Conservation (phyloP, 768 basidiomycete genomes). For the Termitomyces sp. region DNA sequence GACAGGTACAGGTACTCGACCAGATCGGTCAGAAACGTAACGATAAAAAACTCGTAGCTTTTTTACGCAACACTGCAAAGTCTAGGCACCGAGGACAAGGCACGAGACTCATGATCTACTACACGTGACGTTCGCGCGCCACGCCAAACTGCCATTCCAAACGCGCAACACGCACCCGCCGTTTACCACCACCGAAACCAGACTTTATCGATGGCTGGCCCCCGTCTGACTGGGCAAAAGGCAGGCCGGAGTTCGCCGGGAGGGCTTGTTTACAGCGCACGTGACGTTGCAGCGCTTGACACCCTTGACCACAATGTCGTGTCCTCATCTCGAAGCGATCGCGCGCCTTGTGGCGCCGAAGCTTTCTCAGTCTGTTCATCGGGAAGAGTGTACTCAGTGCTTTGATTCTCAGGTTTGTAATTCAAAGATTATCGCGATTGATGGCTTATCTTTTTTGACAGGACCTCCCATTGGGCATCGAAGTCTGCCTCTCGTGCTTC, state of each 20-base stretch:
- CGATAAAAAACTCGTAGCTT: no score
- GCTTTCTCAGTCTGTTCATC: conserved; percentile 68
- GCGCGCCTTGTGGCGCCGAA: conserved; percentile 48
- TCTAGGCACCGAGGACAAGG: no score
- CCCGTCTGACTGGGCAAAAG: no score
- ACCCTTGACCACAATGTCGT: conserved; percentile 28
- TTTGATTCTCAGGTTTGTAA: conserved; percentile 82
- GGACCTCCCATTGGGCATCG: conserved; percentile 73
- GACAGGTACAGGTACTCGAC: no score
- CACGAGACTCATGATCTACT: neutral
- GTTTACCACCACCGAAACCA: no score
- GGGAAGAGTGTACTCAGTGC: conserved; percentile 96
- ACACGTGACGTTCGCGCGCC: neutral
- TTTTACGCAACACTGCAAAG: no score
- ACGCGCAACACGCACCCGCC: neutral
- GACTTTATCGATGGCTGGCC: neutral
- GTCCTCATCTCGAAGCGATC: conserved; percentile 50
- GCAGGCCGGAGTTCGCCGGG: neutral
- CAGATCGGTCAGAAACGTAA: no score
- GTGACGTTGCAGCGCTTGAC: neutral
- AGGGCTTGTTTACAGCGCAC: neutral
- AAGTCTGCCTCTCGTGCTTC: conserved; percentile 91
- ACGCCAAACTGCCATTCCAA: neutral
- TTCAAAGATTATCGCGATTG: neutral
- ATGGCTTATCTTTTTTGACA: conserved; percentile 20